phyloP scores from a whole-genome alignment of 768 basidiomycete genomes.

The Termitomyces sp. region DNA sequence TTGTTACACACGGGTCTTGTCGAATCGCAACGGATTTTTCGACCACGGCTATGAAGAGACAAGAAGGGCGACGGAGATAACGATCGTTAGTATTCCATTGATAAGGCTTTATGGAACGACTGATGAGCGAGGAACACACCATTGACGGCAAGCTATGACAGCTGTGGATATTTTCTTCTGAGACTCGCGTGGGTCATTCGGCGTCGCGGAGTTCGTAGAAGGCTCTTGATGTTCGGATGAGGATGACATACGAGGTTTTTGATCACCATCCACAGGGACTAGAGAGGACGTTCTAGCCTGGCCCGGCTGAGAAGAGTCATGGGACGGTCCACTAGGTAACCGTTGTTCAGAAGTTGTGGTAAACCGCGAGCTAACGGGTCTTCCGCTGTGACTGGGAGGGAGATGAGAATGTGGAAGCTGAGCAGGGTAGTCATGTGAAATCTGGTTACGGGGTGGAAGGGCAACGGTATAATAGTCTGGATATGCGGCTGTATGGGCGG shows the following conservation, averaged over 20 bases:
- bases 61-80: conserved; percentile 25
- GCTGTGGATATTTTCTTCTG: conserved; percentile 63
- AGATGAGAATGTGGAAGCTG: conserved; percentile 43
- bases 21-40: conserved; percentile 87
- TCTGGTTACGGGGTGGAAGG: conserved; percentile 44
- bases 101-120: conserved; percentile 40
- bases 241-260: conserved; percentile 31
- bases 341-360: conserved; percentile 39
- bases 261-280: conserved; percentile 31
- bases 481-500: conserved; percentile 39
- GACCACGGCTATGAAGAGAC: conserved; percentile 58
- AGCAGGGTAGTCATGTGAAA: conserved; percentile 41
- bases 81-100: too few relatives aligned
- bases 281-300: conserved; percentile 29
- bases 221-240: conserved; percentile 33
- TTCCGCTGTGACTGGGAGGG: conserved; percentile 33
- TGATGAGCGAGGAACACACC: conserved; percentile 49
- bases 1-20: conserved; percentile 80
- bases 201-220: conserved; percentile 28
- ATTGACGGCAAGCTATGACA: conserved; percentile 85
- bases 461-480: conserved; percentile 39
- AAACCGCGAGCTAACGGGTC: conserved; percentile 38
- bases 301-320: conserved; percentile 43
- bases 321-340: conserved; percentile 44
- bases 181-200: conserved; percentile 34